Percentiles rank a stretch among this genome's conserved stretches.
Conservation (phyloP, 352 stramenopile genomes). For the Hyaloperonospora arabidopsidis region DNA sequence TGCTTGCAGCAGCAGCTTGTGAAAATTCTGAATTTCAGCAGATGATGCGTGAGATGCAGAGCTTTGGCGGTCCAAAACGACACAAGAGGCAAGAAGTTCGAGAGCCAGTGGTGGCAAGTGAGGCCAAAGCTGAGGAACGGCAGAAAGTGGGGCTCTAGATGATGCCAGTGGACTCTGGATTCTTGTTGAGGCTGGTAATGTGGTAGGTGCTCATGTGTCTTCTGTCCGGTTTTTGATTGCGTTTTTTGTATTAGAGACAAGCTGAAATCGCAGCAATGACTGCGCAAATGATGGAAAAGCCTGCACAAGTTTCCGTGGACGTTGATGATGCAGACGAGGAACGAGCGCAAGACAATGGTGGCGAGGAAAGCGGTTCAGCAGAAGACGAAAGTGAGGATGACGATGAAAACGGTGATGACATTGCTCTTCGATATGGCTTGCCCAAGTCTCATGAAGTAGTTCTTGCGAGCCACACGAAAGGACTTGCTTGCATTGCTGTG, state of each 20-base stretch:
- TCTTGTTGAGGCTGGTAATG: background rate
- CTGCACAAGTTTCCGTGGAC: conserved; percentile 13
- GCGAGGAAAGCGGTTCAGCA: conserved; percentile 9
- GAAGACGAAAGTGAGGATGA: conserved; percentile 34
- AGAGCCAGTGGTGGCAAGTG: background rate
- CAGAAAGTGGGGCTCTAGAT: conserved; percentile 26
- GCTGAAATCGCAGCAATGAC: conserved; percentile 67
- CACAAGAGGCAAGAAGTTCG: conserved; percentile 2
- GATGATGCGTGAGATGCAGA: conserved; percentile 39
- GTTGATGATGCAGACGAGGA: conserved; percentile 5
- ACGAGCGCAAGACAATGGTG: background rate
- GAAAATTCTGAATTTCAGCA: conserved; percentile 22
- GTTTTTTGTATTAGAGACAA: conserved; percentile 35
- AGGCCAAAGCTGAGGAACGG: conserved; percentile 21
- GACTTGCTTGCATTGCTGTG: conserved; percentile 59
- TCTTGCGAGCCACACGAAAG: conserved; percentile 51
- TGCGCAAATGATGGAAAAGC: conserved; percentile 56
- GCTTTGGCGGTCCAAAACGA: conserved; percentile 37
- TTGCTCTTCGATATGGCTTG: conserved; percentile 58
- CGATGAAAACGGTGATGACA: conserved; percentile 40
- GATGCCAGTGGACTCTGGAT: background rate
- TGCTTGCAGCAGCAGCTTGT: conserved; percentile 5
- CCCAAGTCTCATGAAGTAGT: conserved; percentile 64
- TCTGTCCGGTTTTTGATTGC: background rate
- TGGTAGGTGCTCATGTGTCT: background rate